These are phyloP conservation scores for Arthonia radiata DNA, from an alignment of 495 filamentous ascomycete genomes.

Conservation along the genomic window DNA sequence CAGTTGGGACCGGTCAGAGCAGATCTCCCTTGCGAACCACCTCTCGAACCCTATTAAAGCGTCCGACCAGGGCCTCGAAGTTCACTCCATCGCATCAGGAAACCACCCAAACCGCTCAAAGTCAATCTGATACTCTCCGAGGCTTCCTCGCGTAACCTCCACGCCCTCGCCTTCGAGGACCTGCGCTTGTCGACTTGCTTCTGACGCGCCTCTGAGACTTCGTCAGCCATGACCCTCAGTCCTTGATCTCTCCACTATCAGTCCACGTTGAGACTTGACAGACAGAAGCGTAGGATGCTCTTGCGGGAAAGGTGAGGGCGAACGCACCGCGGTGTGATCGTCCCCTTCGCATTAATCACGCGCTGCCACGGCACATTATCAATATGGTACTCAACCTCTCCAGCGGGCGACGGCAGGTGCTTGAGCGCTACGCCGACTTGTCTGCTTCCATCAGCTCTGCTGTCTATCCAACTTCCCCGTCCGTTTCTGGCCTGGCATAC, in stretches of 20 bases:
- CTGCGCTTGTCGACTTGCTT: constrained; percentile 40
- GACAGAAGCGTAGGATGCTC: constrained; percentile 1
- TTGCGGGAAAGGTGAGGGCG: constrained; percentile 1
- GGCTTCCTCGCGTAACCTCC: constrained; percentile 30
- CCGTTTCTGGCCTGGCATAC: background rate
- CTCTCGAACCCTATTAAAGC: too few relatives aligned
- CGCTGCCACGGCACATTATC: constrained; percentile 83
- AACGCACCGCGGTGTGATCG: constrained; percentile 53
- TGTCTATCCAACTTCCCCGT: too few relatives aligned
- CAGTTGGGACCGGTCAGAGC: too few relatives aligned
- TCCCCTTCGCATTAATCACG: constrained; percentile 66
- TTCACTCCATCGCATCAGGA: too few relatives aligned
- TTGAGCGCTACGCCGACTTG: constrained; percentile 81
- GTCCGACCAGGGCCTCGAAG: too few relatives aligned
- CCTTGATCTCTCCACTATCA: too few relatives aligned
- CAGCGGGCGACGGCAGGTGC: constrained; percentile 34
- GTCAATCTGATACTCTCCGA: constrained; percentile 49
- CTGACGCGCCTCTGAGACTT: constrained; percentile 33
- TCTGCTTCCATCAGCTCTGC: too few relatives aligned
- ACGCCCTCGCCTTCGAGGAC: constrained; percentile 45
- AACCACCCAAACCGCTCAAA: constrained; percentile 55
- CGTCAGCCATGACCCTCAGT: too few relatives aligned
- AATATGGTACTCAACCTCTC: constrained; percentile 29
- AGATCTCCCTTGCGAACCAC: too few relatives aligned
- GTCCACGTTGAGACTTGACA: background rate